phyloP scores from a whole-genome alignment of 345 rosid species.

The Clausena lansium region DNA sequence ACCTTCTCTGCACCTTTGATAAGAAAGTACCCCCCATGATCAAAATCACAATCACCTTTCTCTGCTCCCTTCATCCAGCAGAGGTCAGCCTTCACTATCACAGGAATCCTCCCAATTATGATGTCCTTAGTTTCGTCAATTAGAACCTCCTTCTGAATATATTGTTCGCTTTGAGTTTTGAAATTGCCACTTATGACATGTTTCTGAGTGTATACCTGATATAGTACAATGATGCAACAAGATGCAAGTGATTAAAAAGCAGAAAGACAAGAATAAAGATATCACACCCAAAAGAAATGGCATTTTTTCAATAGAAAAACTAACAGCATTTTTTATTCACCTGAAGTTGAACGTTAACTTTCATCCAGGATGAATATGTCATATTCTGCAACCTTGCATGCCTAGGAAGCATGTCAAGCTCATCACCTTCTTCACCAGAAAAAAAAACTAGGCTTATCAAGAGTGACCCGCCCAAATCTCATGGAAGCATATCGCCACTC shows the following conservation, averaged over 20 bases:
- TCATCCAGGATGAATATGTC: constrained; percentile 79
- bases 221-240: constrained; percentile 20
- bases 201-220: constrained; percentile 52
- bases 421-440: constrained; percentile 33
- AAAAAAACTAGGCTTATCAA: constrained; percentile 59
- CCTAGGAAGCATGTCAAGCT: constrained; percentile 57
- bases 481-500: constrained; percentile 62
- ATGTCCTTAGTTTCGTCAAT: constrained; percentile 46
- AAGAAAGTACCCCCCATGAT: constrained; percentile 84
- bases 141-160: constrained; percentile 35
- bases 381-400: constrained; percentile 91
- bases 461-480: constrained; percentile 57
- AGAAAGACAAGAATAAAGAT: not conserved
- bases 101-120: constrained; percentile 73
- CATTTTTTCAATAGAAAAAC: not conserved
- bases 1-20: constrained; percentile 97
- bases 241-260: constrained; percentile 8
- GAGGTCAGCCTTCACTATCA: constrained; percentile 80
- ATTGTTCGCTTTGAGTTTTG: constrained; percentile 73
- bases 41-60: constrained; percentile 81
- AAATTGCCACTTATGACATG: constrained; percentile 67
- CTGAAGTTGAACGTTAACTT: constrained; percentile 62
- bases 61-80: constrained; percentile 63
- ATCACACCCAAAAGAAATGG: not conserved
- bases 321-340: constrained; percentile 29